phyloP scores from a whole-genome alignment of 345 rosid species.

The Pugionium dolabratum region DNA sequence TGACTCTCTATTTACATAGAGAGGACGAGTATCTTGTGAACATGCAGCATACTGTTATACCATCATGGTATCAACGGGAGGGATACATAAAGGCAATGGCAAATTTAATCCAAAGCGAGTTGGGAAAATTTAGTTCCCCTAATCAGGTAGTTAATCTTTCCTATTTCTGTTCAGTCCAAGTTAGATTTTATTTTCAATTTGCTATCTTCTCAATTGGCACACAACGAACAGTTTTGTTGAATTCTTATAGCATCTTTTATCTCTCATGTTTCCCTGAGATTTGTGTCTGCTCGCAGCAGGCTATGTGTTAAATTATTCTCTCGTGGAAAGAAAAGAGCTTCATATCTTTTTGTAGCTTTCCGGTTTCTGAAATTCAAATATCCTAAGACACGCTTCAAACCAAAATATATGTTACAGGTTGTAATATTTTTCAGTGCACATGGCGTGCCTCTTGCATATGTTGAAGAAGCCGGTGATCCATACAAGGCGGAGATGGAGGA shows the following conservation, averaged over 20 bases:
- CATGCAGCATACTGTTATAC: slow-evolving; percentile 99
- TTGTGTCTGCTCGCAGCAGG: slow-evolving; percentile 3
- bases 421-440: slow-evolving; percentile 98
- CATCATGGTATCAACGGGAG: slow-evolving; percentile 99
- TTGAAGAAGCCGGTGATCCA: slow-evolving; percentile 99
- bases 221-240: slow-evolving; percentile 10
- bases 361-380: slow-evolving; percentile 17
- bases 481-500: slow-evolving; percentile 99
- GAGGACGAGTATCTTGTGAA: slow-evolving; percentile 96
- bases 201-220: slow-evolving; percentile 1
- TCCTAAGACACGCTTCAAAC: slow-evolving; percentile 35
- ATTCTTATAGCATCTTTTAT: neutral
- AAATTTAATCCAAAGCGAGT: slow-evolving; percentile 74
- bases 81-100: slow-evolving; percentile 93
- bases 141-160: slow-evolving; percentile 54
- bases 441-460: slow-evolving; percentile 99
- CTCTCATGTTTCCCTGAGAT: neutral
- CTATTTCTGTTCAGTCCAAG: neutral
- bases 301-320: neutral
- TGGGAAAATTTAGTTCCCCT: slow-evolving; percentile 62
- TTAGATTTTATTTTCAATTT: neutral
- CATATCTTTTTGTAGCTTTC: slow-evolving; percentile 7
- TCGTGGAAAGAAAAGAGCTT: neutral
- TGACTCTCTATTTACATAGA: slow-evolving; percentile 46
- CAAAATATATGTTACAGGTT: slow-evolving; percentile 57